These are phyloP conservation scores for Lizanozyma gosingica DNA, from an alignment of 1,139 yeast genomes.

Conservation along the genomic window DNA sequence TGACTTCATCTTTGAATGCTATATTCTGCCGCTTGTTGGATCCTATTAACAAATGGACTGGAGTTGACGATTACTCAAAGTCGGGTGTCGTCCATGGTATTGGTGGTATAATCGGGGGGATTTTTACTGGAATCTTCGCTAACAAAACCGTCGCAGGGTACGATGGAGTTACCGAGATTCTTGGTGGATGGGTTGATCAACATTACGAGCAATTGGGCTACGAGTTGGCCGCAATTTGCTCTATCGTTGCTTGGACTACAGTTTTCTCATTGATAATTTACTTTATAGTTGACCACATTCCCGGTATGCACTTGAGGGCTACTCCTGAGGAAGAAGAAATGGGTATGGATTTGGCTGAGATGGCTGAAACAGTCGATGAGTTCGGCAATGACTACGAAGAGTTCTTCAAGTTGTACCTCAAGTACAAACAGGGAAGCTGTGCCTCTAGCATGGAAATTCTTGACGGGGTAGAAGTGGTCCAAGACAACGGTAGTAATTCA, in stretches of 20 bases:
- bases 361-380: constrained; percentile 23
- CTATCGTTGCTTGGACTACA: constrained; percentile 33
- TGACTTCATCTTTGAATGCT: constrained; percentile 35
- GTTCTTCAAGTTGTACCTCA: constrained; percentile 7
- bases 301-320: constrained; percentile 36
- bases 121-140: constrained; percentile 37
- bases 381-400: constrained; percentile 18
- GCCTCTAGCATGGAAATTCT: neutral
- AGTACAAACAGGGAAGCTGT: neutral
- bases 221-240: constrained; percentile 35
- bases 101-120: constrained; percentile 39
- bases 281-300: constrained; percentile 34
- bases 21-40: constrained; percentile 28
- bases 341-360: constrained; percentile 38
- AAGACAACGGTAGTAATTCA: neutral
- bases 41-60: constrained; percentile 29
- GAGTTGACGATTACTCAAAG: constrained; percentile 39
- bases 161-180: constrained; percentile 37
- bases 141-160: constrained; percentile 37
- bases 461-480: neutral
- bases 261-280: constrained; percentile 31
- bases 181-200: constrained; percentile 44
- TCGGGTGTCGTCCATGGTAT: constrained; percentile 41
- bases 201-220: constrained; percentile 43
- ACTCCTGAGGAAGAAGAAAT: constrained; percentile 33